Percentiles rank a stretch among this genome's conserved stretches.
Conservation (phyloP, 2,329 filamentous ascomycete species). For the Hypoxylon sp. region DNA sequence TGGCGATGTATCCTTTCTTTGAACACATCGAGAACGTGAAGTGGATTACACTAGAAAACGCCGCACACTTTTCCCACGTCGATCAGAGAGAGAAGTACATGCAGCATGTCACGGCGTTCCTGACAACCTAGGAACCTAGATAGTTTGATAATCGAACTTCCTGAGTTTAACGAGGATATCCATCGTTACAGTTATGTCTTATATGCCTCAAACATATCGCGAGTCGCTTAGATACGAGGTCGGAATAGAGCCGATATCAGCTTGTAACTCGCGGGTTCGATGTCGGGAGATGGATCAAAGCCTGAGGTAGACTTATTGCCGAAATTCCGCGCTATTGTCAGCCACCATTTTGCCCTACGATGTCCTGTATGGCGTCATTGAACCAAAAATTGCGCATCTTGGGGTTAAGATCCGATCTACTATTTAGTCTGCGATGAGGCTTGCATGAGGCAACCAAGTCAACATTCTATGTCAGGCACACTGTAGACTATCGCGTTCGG, state of each 20-base stretch:
- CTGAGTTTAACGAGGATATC: not conserved
- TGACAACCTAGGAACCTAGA: slow-evolving; percentile 47
- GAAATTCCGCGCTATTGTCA: not conserved
- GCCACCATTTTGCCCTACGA: not conserved
- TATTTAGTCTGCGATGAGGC: not conserved
- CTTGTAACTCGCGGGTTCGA: too few species aligned
- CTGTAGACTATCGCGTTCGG: not conserved
- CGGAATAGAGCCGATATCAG: not conserved
- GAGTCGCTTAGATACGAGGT: not conserved
- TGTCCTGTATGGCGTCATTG: not conserved
- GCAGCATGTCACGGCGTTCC: slow-evolving; percentile 44
- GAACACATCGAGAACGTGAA: slow-evolving; percentile 56
- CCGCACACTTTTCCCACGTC: slow-evolving; percentile 56
- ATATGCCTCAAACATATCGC: not conserved
- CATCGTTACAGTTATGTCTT: not conserved
- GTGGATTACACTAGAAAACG: slow-evolving; percentile 57
- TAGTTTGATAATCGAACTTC: not conserved
- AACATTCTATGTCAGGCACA: not conserved
- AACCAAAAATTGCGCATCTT: not conserved
- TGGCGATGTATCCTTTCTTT: slow-evolving; percentile 56
- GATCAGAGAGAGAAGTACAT: slow-evolving; percentile 54
- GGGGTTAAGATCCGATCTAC: not conserved
- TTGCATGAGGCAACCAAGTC: slow-evolving; percentile 1
- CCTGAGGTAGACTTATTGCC: too few species aligned
- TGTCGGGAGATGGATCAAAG: not conserved